Conservation (phyloP, 164 flowering plant species). For the Aristolochia californica region DNA sequence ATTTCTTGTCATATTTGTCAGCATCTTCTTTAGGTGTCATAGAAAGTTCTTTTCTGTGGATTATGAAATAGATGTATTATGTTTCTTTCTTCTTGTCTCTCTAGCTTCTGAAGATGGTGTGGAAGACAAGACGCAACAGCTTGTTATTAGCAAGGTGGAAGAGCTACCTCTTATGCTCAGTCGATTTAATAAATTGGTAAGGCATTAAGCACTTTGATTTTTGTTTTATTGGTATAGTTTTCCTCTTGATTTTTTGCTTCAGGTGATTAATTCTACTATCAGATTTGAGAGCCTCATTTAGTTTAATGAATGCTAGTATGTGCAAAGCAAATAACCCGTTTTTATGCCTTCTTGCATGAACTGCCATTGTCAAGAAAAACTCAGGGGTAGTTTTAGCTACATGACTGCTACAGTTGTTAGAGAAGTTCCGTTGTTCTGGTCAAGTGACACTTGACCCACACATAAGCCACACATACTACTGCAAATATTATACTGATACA, state of each 20-base stretch:
- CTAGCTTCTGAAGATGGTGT: slow-evolving; percentile 30
- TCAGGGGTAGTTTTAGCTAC: neutral
- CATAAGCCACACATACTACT: neutral
- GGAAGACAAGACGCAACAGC: slow-evolving; percentile 12
- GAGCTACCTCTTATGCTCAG: slow-evolving; percentile 60
- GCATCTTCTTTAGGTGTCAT: neutral
- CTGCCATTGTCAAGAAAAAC: neutral
- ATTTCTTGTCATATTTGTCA: slow-evolving; percentile 1
- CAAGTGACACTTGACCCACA: too few relatives aligned
- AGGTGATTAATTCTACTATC: neutral
- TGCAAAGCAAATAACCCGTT: neutral
- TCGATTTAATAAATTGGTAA: slow-evolving; percentile 47
- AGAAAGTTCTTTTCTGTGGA: neutral
- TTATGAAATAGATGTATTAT: neutral
- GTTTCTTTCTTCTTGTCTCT: neutral
- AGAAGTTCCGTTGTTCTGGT: neutral
- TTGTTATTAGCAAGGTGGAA: slow-evolving; percentile 42
- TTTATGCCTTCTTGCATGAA: neutral
- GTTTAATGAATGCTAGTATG: neutral
- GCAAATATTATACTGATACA: neutral
- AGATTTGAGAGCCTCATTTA: neutral
- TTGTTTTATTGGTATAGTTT: too few relatives aligned
- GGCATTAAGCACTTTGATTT: too few relatives aligned
- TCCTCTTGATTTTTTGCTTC: too few relatives aligned
- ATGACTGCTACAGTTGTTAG: neutral